Base-by-base conservation (phyloP, 1,284 basidiomycete species). In the Moesziomyces aphidis region DNA sequence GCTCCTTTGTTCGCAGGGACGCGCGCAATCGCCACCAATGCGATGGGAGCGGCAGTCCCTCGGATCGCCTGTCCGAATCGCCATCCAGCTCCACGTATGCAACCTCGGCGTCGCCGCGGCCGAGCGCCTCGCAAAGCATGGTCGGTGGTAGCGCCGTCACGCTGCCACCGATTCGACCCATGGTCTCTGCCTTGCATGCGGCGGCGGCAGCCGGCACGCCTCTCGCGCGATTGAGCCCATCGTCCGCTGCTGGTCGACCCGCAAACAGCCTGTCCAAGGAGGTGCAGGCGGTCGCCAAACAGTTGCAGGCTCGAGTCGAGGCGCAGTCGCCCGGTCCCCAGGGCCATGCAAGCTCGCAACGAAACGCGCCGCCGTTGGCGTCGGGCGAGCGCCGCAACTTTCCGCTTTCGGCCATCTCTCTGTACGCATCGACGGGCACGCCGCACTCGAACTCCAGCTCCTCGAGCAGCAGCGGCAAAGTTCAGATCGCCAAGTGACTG, bases 1-100 rank as follows among this genome's bases (percentile, higher is more conserved):
- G 78, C 15, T 74, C 67, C 1, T 83, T 83, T 51, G 82, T 83
- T 10, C 77, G 82, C 2, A 64, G 82, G 43, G 82, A 83, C 50
- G 82, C 81, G 4, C 72, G 76, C 24, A 73, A 72, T 39, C 72
- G 77, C 2, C 81, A 83, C 62, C 71, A 78, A 43, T 83, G 81
- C 61, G 71, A 71, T 31, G 55, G 54, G 22, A 63, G 50, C 36
- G 52, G 55, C 39, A 60, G 55, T 39, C 61, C 61, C 17, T 59
- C 48, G 46, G 9, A 46, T 11, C 55, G 61, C 19, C 54, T 57
- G 5, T 60, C 60, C 31, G 31, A 5, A 21, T 73, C 71, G 34
- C 71, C 71, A 1, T 46, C 47, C 9, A 52, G 57, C 47, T 65
- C 68, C 19, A 51, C 58, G 9, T 64, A 50, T 22, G 49, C 57